phyloP scores from a whole-genome alignment of 208 protist species.

The Leishmania guyanensis region DNA sequence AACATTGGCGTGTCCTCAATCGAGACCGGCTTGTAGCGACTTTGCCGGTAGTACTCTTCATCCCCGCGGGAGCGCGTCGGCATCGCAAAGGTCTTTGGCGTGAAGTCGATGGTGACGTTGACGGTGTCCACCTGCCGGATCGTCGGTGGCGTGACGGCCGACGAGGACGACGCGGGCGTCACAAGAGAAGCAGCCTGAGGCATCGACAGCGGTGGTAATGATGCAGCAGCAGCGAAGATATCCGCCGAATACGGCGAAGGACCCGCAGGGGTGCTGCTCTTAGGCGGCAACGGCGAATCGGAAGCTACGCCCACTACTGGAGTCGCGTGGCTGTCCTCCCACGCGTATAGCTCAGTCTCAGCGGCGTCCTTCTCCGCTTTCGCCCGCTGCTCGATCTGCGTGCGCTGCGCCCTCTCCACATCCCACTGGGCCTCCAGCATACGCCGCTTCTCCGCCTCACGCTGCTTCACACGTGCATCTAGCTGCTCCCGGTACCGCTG shows the following conservation, averaged over 20 bases:
- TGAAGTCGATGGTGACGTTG: constrained; percentile 86
- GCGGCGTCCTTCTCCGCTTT: constrained; percentile 64
- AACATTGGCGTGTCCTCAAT: constrained; percentile 93
- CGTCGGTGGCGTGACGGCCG: constrained; percentile 20
- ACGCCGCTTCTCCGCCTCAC: constrained; percentile 79
- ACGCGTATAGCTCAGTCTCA: constrained; percentile 74
- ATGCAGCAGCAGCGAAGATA: constrained; percentile 2
- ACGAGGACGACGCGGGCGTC: background rate
- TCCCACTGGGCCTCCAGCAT: constrained; percentile 92
- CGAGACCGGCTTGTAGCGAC: constrained; percentile 90
- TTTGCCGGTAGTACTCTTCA: constrained; percentile 92
- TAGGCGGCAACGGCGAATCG: background rate
- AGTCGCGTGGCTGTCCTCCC: constrained; percentile 51
- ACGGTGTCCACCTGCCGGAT: constrained; percentile 78
- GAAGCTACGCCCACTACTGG: constrained; percentile 4
- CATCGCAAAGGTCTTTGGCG: constrained; percentile 75
- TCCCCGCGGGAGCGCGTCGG: constrained; percentile 87
- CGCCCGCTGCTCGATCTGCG: constrained; percentile 74
- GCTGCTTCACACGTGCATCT: constrained; percentile 61
- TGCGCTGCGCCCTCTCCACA: constrained; percentile 81
- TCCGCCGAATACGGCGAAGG: constrained; percentile 27
- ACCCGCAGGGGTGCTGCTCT: background rate
- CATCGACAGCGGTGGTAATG: background rate
- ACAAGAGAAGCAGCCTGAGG: background rate
- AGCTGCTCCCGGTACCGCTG: constrained; percentile 77